These are phyloP conservation scores for Fusarium citri DNA, from an alignment of 2,329 filamentous ascomycete species.

Conservation along the genomic window DNA sequence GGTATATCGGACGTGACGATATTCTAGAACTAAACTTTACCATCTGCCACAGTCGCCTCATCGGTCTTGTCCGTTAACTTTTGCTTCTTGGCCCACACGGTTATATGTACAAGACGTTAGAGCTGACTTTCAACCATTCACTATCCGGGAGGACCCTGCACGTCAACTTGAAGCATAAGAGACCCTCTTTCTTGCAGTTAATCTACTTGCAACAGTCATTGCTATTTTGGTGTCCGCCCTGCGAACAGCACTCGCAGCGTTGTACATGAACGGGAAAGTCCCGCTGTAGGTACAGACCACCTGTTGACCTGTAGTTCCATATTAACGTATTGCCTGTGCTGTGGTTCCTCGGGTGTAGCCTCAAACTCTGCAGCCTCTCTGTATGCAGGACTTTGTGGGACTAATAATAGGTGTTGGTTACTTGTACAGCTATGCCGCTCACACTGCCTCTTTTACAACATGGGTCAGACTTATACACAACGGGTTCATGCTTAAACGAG, in stretches of 20 bases:
- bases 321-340: background rate
- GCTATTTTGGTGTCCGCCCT: background rate
- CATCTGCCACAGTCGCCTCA: background rate
- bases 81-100: background rate
- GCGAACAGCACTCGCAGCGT: background rate
- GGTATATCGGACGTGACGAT: background rate
- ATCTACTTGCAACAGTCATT: background rate
- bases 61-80: background rate
- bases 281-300: background rate
- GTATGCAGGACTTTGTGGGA: background rate
- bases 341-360: background rate
- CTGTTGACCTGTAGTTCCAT: background rate
- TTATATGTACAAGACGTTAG: background rate
- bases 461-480: too few species aligned
- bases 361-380: background rate
- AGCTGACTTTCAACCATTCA: background rate
- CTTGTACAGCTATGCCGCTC: background rate
- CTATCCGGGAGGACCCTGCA: background rate
- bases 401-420: background rate
- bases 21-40: background rate
- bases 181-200: background rate
- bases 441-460: background rate
- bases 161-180: background rate
- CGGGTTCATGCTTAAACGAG: background rate
- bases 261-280: background rate